phyloP scores from a whole-genome alignment of 805 yeast genomes.

The Starmera caribaea region DNA sequence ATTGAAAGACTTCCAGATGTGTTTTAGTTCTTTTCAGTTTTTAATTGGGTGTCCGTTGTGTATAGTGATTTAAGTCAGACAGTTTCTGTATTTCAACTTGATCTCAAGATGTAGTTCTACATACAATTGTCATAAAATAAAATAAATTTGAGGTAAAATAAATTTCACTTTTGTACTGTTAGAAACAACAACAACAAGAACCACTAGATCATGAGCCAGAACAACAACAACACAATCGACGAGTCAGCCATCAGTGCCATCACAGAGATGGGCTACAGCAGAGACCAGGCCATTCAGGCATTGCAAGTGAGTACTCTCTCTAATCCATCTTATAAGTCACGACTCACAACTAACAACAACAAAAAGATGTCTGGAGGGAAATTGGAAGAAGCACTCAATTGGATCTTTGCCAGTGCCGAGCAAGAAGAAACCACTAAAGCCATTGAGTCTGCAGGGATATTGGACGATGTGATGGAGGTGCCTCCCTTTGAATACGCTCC shows the following conservation, averaged over 20 bases:
- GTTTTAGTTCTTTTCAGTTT: slow-evolving; percentile 37
- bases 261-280: slow-evolving; percentile 31
- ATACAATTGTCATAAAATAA: no score
- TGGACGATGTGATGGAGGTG: not conserved
- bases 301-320: slow-evolving; percentile 12
- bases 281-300: slow-evolving; percentile 30
- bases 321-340: not conserved
- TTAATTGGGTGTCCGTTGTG: no score
- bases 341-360: not conserved
- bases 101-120: no score
- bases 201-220: no score
- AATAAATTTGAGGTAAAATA: no score
- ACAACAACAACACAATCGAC: no score
- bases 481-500: not conserved
- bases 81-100: no score
- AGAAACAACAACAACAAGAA: no score
- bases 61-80: no score
- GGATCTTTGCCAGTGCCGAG: slow-evolving; percentile 23
- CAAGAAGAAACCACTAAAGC: not conserved
- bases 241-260: not conserved
- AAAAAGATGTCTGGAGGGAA: slow-evolving; percentile 20
- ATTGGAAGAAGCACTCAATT: slow-evolving; percentile 24
- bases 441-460: not conserved
- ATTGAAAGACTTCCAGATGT: slow-evolving; percentile 94
- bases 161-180: not conserved